These are phyloP conservation scores for Cytospora piceae DNA, from an alignment of 2,329 filamentous ascomycete genomes.

Conservation along the genomic window DNA sequence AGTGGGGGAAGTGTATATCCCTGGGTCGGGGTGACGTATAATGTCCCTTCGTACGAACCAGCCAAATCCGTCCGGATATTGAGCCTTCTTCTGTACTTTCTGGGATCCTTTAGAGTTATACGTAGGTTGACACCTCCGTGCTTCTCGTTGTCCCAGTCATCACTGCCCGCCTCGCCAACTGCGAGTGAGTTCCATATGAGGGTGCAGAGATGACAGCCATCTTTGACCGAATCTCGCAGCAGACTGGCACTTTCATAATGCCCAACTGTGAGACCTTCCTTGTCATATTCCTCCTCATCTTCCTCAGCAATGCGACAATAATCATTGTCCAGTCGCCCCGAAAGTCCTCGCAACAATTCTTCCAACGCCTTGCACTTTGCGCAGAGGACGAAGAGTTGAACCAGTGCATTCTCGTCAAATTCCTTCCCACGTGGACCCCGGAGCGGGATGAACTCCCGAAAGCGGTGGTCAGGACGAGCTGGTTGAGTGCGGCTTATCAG, in stretches of 20 bases:
- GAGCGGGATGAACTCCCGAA: neutral
- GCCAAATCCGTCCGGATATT: neutral
- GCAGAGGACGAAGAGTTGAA: neutral
- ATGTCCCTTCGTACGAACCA: neutral
- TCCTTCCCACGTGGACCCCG: neutral
- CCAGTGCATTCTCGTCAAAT: neutral
- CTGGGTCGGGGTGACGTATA: neutral
- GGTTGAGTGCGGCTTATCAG: neutral
- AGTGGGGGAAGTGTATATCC: neutral
- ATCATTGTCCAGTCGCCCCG: neutral
- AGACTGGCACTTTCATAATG: neutral
- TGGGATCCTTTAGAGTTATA: neutral
- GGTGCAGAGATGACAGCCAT: neutral
- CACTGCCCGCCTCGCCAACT: neutral
- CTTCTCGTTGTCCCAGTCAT: neutral
- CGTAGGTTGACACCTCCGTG: neutral
- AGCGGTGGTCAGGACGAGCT: neutral
- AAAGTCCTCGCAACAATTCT: neutral
- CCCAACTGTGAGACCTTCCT: neutral
- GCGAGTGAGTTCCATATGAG: neutral
- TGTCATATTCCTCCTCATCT: too few species aligned
- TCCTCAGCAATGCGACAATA: too few species aligned
- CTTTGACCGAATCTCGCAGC: neutral
- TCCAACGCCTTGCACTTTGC: neutral
- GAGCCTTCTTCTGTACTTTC: neutral